These are phyloP conservation scores for Neonectria neomacrospora DNA, from an alignment of 2,329 filamentous ascomycete species.

Conservation along the genomic window DNA sequence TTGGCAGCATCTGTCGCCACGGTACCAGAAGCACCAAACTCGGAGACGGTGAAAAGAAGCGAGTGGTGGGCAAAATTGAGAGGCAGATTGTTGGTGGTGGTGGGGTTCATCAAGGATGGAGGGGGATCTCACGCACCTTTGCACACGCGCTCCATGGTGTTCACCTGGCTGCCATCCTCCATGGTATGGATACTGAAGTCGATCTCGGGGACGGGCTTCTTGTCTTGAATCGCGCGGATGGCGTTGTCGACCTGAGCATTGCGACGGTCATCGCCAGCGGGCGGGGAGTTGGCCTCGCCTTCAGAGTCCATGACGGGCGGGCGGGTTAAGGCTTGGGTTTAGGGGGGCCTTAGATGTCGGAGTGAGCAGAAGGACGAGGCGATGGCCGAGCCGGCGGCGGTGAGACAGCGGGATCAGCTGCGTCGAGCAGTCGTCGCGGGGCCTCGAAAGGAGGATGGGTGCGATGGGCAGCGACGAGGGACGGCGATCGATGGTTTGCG, in stretches of 20 bases:
- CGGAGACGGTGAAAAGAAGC: neutral
- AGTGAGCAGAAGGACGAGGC: slow-evolving; percentile 25
- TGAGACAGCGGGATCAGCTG: slow-evolving; percentile 37
- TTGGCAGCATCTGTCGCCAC: neutral
- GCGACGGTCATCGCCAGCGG: slow-evolving; percentile 58
- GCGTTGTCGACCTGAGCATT: slow-evolving; percentile 83
- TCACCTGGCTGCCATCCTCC: slow-evolving; percentile 97
- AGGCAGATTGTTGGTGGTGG: slow-evolving; percentile 32
- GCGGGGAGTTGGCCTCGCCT: slow-evolving; percentile 49
- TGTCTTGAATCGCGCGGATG: slow-evolving; percentile 90
- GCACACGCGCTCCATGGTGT: slow-evolving; percentile 93
- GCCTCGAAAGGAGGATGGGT: slow-evolving; percentile 19
- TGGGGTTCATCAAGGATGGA: slow-evolving; percentile 34
- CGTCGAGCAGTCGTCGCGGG: slow-evolving; percentile 27
- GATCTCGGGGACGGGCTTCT: slow-evolving; percentile 96
- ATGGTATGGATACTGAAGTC: slow-evolving; percentile 98
- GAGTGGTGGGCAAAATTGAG: slow-evolving; percentile 23
- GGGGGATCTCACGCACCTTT: slow-evolving; percentile 76
- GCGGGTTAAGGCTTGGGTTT: slow-evolving; percentile 32
- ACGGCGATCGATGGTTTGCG: slow-evolving; percentile 16
- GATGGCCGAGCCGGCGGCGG: slow-evolving; percentile 40
- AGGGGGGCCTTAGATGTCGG: slow-evolving; percentile 15
- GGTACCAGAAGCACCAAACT: neutral
- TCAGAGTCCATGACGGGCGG: slow-evolving; percentile 62
- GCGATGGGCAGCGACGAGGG: slow-evolving; percentile 28